A percentile compares a stretch with the other conserved stretches of the same genome.
phyloP scores from a whole-genome alignment of 805 yeast species.

The Vanderwaltozyma verrucispora region DNA sequence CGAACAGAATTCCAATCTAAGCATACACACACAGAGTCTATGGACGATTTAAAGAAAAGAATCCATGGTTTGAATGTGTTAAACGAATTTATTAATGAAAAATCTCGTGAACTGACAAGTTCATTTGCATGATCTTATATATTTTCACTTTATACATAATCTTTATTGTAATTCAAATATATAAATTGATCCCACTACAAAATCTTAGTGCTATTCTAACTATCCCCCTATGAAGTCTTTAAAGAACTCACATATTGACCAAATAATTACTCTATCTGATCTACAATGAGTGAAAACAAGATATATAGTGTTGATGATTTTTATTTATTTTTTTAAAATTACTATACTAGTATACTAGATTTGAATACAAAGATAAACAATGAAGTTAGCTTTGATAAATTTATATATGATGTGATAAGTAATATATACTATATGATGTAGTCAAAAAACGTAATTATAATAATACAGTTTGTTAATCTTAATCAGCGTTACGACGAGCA shows the following conservation, averaged over 20 bases:
- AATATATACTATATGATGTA: too few species aligned
- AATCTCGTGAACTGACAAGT: neutral
- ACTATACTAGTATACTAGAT: neutral
- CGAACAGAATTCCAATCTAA: neutral
- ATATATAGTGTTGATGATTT: neutral
- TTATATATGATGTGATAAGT: neutral
- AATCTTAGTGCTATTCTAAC: too few species aligned
- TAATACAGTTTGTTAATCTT: conserved; percentile 18
- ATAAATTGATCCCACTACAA: too few species aligned
- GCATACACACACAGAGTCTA: neutral
- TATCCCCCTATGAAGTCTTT: too few species aligned
- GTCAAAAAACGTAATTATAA: neutral
- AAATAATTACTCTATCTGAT: too few species aligned
- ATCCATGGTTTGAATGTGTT: neutral
- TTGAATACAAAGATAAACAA: neutral
- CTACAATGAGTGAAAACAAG: too few species aligned
- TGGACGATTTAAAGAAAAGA: neutral
- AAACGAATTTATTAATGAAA: neutral
- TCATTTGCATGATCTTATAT: neutral
- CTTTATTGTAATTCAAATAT: too few species aligned
- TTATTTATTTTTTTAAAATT: too few species aligned
- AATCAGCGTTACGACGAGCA: conserved; percentile 85
- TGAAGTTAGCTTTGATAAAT: neutral
- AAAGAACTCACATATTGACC: too few species aligned
- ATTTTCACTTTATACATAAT: too few species aligned